phyloP scores from a whole-genome alignment of 2,329 filamentous ascomycete genomes.

The Scytalidium lignicola region DNA sequence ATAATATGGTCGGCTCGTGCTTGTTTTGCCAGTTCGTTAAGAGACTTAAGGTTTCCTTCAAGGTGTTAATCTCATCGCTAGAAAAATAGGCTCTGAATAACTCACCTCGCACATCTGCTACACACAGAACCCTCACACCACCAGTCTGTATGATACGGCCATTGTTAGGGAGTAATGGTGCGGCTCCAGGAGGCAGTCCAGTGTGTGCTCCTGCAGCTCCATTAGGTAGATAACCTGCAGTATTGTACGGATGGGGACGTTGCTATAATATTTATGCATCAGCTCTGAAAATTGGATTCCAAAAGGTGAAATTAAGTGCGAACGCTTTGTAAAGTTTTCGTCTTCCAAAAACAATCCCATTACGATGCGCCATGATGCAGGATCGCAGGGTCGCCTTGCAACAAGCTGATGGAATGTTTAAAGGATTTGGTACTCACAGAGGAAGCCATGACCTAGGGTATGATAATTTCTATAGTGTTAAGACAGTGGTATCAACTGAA shows the following conservation, averaged over 20 bases:
- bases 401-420: background rate
- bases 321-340: background rate
- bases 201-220: conserved; percentile 44
- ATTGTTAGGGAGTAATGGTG: conserved; percentile 62
- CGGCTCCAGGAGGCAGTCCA: conserved; percentile 51
- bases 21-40: conserved; percentile 94
- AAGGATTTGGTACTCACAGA: background rate
- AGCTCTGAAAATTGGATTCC: conserved; percentile 10
- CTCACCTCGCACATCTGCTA: conserved; percentile 68
- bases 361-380: background rate
- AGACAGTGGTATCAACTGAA: conserved; percentile 11
- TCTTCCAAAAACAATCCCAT: background rate
- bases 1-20: conserved; percentile 96
- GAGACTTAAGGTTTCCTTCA: conserved; percentile 84
- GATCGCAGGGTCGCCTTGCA: background rate
- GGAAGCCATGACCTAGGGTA: background rate
- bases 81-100: conserved; percentile 6
- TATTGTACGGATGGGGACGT: conserved; percentile 28
- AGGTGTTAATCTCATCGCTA: conserved; percentile 17
- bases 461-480: background rate
- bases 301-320: background rate
- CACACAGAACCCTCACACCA: conserved; percentile 62
- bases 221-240: conserved; percentile 53
- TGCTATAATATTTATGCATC: conserved; percentile 22
- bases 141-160: conserved; percentile 62